phyloP scores from a whole-genome alignment of 2,329 filamentous ascomycete genomes.

The Phoma sp. region DNA sequence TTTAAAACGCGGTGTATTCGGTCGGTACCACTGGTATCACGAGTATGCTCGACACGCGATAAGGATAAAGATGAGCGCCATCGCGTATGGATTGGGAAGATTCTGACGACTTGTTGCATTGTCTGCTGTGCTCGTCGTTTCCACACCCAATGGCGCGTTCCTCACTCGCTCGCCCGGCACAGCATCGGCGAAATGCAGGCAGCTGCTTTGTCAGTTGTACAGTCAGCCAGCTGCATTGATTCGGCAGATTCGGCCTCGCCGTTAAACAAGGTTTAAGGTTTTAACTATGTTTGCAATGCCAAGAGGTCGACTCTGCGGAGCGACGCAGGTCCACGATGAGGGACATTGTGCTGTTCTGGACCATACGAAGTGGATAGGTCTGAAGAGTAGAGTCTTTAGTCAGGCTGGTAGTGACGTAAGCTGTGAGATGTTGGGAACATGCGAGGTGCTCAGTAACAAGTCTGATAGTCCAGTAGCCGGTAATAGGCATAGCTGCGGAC shows the following conservation, averaged over 20 bases:
- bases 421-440: neutral
- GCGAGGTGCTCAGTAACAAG: neutral
- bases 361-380: too few species aligned
- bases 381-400: too few species aligned
- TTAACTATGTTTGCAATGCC: neutral
- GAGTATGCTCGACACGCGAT: neutral
- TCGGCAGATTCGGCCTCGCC: neutral
- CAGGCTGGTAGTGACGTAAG: conserved; percentile 13
- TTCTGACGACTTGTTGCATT: too few species aligned
- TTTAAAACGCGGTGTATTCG: neutral
- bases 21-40: neutral
- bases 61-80: neutral
- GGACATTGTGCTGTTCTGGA: conserved; percentile 3
- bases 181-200: conserved; percentile 2
- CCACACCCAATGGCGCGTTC: neutral
- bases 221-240: conserved; percentile 3
- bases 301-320: neutral
- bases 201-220: conserved; percentile 2
- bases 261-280: neutral
- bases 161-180: neutral
- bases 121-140: neutral
- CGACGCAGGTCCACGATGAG: neutral
- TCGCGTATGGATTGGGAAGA: neutral
- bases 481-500: neutral
- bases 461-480: neutral